These are phyloP conservation scores for Chrysoporthe cubensis DNA, from an alignment of 2,329 filamentous ascomycete genomes.

Conservation along the genomic window DNA sequence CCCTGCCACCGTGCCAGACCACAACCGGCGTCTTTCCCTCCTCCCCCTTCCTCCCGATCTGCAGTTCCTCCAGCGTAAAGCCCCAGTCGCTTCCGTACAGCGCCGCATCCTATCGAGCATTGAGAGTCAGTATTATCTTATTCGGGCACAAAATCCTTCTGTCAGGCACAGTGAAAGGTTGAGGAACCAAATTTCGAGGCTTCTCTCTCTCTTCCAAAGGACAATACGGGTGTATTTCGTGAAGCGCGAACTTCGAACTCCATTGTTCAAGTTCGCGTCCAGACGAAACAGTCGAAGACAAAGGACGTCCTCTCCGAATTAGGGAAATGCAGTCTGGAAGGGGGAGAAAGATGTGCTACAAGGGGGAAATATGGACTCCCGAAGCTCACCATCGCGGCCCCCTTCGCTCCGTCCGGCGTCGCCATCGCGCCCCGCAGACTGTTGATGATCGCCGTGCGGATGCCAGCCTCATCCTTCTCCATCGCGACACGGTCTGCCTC, in stretches of 20 bases:
- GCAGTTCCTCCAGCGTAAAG: slow-evolving; percentile 32
- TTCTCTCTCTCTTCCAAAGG: too few species aligned
- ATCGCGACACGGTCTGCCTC: slow-evolving; percentile 15
- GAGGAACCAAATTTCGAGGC: too few species aligned
- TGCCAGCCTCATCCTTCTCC: slow-evolving; percentile 12
- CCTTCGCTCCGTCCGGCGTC: slow-evolving; percentile 24
- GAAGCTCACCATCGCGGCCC: slow-evolving; percentile 2
- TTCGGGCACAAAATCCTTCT: background rate
- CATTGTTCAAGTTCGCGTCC: too few species aligned
- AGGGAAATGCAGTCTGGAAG: too few species aligned
- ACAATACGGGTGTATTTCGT: too few species aligned
- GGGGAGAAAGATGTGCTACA: too few species aligned
- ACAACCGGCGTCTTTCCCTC: slow-evolving; percentile 27
- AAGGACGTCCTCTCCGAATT: too few species aligned
- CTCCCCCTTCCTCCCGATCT: background rate
- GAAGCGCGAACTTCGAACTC: too few species aligned
- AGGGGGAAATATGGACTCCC: background rate
- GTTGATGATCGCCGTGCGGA: slow-evolving; percentile 20
- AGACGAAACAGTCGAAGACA: too few species aligned
- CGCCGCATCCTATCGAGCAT: slow-evolving; percentile 24
- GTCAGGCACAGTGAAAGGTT: too few species aligned
- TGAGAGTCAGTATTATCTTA: background rate
- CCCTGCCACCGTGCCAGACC: slow-evolving; percentile 33
- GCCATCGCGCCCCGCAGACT: slow-evolving; percentile 17
- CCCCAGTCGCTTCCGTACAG: slow-evolving; percentile 30